Conservation (phyloP, 2,329 filamentous ascomycete species). For the Neobulgaria alba region DNA sequence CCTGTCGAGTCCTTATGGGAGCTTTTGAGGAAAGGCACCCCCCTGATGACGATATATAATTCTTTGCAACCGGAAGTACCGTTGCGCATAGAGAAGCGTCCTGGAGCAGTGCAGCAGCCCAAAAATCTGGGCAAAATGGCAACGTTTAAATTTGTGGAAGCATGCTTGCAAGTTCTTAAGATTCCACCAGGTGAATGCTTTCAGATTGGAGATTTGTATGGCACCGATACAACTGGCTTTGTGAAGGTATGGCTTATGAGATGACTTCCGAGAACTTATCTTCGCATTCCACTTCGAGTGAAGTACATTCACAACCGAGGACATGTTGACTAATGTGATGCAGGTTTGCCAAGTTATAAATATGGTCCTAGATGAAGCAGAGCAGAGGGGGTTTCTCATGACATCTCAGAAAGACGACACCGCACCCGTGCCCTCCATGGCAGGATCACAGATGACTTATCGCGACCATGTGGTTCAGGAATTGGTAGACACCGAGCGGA, state of each 20-base stretch:
- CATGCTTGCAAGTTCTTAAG: constrained; percentile 73
- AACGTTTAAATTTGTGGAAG: constrained; percentile 86
- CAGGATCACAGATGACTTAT: constrained; percentile 57
- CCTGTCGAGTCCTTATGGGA: constrained; percentile 90
- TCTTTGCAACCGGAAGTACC: constrained; percentile 62
- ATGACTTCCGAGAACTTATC: background rate
- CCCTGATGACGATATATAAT: constrained; percentile 85
- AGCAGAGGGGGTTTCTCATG: constrained; percentile 65
- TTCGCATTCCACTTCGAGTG: too few relatives aligned
- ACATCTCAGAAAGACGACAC: constrained; percentile 47
- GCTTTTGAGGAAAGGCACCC: constrained; percentile 73
- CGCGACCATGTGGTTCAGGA: constrained; percentile 87
- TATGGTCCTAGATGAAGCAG: constrained; percentile 77
- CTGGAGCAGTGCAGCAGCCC: constrained; percentile 42
- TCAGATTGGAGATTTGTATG: constrained; percentile 83
- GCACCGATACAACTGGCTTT: constrained; percentile 92
- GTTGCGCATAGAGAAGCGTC: constrained; percentile 57
- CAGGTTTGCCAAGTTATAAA: constrained; percentile 88
- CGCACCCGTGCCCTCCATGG: constrained; percentile 38
- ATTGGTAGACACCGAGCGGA: constrained; percentile 87
- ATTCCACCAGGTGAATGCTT: constrained; percentile 80
- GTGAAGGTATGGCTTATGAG: constrained; percentile 59
- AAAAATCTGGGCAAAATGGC: constrained; percentile 73
- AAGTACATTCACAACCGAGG: background rate
- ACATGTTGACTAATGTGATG: background rate